Percentiles rank a stretch among this genome's conserved stretches.
Conservation (phyloP, 2,329 filamentous ascomycete species). For the Cryphonectria radicalis region DNA sequence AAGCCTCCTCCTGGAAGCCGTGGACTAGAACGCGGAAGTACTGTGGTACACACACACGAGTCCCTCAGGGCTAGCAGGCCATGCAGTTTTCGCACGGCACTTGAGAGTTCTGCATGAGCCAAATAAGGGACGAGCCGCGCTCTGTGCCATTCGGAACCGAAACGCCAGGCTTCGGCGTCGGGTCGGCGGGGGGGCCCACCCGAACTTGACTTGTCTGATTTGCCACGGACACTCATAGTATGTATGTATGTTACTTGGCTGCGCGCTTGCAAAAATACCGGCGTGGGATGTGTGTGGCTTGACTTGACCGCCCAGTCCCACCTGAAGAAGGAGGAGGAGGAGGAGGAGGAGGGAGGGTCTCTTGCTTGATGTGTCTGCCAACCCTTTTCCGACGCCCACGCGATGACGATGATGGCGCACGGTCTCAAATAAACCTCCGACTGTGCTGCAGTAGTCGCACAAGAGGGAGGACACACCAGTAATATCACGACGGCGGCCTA, state of each 20-base stretch:
- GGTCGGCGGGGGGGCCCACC: neutral
- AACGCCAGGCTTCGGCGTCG: slow-evolving; percentile 2
- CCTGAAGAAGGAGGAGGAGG: neutral
- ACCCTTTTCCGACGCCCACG: neutral
- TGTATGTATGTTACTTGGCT: neutral
- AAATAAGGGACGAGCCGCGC: slow-evolving; percentile 16
- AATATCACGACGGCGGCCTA: neutral
- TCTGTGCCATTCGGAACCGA: slow-evolving; percentile 4
- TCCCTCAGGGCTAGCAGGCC: neutral
- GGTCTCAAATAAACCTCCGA: slow-evolving; percentile 12
- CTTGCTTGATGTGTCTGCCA: neutral
- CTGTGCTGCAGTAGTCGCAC: slow-evolving; percentile 6
- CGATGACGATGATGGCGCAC: neutral
- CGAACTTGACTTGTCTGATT: neutral
- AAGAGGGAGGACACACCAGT: neutral
- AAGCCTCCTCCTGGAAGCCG: neutral
- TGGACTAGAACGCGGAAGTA: neutral
- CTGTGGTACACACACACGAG: neutral
- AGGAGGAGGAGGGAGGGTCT: neutral
- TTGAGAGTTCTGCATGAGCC: slow-evolving; percentile 4
- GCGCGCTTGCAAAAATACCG: slow-evolving; percentile 7
- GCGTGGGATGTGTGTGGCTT: slow-evolving; percentile 5
- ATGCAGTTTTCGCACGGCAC: slow-evolving; percentile 3
- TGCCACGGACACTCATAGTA: neutral
- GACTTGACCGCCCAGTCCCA: neutral